Evolutionary conservation across 805 yeast species (phyloP).

Genomic region (Lipomyces starkeyi): DNA sequence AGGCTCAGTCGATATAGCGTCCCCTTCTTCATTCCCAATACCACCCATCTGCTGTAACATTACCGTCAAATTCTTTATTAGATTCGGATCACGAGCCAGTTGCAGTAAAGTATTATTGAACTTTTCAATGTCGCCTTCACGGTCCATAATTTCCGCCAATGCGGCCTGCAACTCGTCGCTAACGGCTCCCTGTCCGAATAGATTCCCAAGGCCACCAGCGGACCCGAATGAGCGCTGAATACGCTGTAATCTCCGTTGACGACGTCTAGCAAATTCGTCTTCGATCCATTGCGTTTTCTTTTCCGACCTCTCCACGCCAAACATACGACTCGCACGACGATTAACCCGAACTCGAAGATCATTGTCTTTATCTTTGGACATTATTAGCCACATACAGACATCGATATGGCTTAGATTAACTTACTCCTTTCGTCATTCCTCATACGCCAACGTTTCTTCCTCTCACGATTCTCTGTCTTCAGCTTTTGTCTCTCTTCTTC

Average conservation of each 20-base stretch:
- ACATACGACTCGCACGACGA: constrained; percentile 70
- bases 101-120: constrained; percentile 41
- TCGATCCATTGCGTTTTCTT: constrained; percentile 72
- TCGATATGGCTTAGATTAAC: not conserved
- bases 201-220: constrained; percentile 14
- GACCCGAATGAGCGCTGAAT: constrained; percentile 33
- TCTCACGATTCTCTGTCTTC: constrained; percentile 70
- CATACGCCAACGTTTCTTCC: constrained; percentile 85
- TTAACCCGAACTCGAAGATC: constrained; percentile 80
- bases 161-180: constrained; percentile 41
- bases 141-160: constrained; percentile 39
- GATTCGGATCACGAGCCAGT: constrained; percentile 41
- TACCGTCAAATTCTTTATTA: constrained; percentile 38
- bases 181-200: constrained; percentile 29
- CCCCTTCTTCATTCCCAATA: constrained; percentile 6
- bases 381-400: not conserved
- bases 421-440: constrained; percentile 69
- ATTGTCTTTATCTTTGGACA: constrained; percentile 65
- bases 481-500: constrained; percentile 59
- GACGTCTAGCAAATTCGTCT: constrained; percentile 69
- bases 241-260: constrained; percentile 61
- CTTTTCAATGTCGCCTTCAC: constrained; percentile 36
- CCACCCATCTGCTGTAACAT: constrained; percentile 37
- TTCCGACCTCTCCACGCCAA: constrained; percentile 63
- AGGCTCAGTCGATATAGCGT: not conserved